Base-by-base conservation (phyloP, 768 basidiomycete species). In the Tricholoma sp. region DNA sequence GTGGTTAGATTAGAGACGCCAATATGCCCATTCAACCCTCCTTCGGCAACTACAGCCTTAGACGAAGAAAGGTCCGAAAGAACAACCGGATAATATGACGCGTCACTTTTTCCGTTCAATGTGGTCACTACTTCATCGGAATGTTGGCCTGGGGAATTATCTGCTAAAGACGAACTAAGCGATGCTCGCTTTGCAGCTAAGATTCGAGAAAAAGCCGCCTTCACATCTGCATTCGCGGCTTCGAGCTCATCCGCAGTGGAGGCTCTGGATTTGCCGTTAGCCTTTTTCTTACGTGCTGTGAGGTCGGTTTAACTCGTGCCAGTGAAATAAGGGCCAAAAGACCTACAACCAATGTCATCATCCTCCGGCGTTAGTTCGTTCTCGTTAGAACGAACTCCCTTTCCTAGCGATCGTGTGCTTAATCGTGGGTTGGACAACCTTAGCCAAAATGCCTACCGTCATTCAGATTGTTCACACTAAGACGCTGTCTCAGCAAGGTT, bases 151-250 rank as follows among this genome's bases (percentile, higher is more conserved):
- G 22, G 39, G 11, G n/a, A 29, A 18, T n/a, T 27, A 53, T 24
- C 24, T 27, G 29, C 43, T 39, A 18, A 39, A 32, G 52, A 43
- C 7, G 37, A 35, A 16, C 50, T 47, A 21, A 41, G 14, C 18
- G 54, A 54, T 21, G 61, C 54, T 18, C 63, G 57, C 34, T 57
- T 64, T 2, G 59, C 60, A 37, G 62, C 60, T 31, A 66, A 41
- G 51, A 59, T 53, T 32, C 54, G 64, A 18, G 52, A 46, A 21
- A 59, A 50, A 2, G 56, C 49, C 43, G 59, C 59, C 18, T 60
- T 56, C 18, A 62, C 49, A 41, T 64, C 61, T 18, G 61, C 64
- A n/a, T 57, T 50, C 5, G 51, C 46, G 52, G 57, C 54, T 43
- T 57, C 57, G 14, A 54, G 59, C 29, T 57, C 58, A 11, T 62